Conservation (phyloP, 2,329 filamentous ascomycete species). For the Stagonosporopsis cucurbitacearum region DNA sequence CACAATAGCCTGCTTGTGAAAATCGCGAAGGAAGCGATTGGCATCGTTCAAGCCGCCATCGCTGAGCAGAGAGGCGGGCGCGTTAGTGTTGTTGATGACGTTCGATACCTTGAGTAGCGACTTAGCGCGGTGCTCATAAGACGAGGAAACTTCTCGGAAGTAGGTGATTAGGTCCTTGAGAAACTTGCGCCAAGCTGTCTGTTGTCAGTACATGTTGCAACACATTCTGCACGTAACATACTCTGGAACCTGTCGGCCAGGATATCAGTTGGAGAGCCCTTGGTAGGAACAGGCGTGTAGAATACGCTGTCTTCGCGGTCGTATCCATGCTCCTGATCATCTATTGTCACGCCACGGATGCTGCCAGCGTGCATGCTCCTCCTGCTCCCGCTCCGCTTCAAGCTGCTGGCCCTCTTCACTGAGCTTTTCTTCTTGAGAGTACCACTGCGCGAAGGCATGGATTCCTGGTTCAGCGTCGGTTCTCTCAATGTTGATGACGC, state of each 20-base stretch:
- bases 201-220: conserved; percentile 22
- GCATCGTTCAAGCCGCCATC: conserved; percentile 89
- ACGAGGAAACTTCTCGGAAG: conserved; percentile 87
- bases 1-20: conserved; percentile 78
- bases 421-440: conserved; percentile 91
- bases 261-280: conserved; percentile 84
- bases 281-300: conserved; percentile 86
- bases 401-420: conserved; percentile 72
- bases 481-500: conserved; percentile 43
- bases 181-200: conserved; percentile 89
- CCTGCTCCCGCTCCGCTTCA: conserved; percentile 81
- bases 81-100: conserved; percentile 78
- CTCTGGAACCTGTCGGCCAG: conserved; percentile 89
- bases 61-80: conserved; percentile 76
- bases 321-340: conserved; percentile 70
- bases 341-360: conserved; percentile 78
- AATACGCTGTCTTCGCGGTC: conserved; percentile 81
- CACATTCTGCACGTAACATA: conserved; percentile 51
- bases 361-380: conserved; percentile 85
- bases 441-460: conserved; percentile 64
- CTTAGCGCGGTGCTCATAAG: conserved; percentile 87
- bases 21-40: conserved; percentile 77
- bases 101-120: conserved; percentile 82
- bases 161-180: conserved; percentile 94
- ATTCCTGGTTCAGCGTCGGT: conserved; percentile 54